Conservation (phyloP, 495 filamentous ascomycete genomes). For the Aspergillus egyptiacus region DNA sequence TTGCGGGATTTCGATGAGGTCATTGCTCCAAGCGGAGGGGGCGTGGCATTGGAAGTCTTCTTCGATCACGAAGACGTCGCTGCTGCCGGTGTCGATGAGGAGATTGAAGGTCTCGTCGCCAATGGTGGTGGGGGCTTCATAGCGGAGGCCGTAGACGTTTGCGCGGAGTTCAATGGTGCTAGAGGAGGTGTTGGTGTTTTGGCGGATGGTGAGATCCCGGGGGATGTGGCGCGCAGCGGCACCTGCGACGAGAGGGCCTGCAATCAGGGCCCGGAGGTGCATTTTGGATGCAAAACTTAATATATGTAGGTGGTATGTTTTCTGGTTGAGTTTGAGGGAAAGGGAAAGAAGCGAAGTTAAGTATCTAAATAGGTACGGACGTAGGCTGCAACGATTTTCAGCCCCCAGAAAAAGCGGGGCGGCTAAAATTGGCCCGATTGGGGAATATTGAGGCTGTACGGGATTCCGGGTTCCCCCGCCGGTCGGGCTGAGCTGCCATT, state of each 20-base stretch:
- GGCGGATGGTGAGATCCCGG: not conserved
- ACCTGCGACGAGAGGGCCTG: not conserved
- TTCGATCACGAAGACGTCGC: slow-evolving; percentile 54
- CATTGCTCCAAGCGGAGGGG: slow-evolving; percentile 17
- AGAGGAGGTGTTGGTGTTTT: not conserved
- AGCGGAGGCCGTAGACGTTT: slow-evolving; percentile 16
- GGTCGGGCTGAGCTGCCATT: too few relatives aligned
- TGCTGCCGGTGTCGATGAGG: slow-evolving; percentile 57
- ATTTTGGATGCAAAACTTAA: not conserved
- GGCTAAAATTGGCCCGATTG: not conserved
- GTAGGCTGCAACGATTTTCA: not conserved
- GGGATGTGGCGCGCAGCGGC: not conserved
- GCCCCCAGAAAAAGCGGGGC: not conserved
- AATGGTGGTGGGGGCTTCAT: slow-evolving; percentile 20
- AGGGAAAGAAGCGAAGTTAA: not conserved
- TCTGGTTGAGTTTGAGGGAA: not conserved
- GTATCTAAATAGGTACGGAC: not conserved
- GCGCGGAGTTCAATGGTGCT: not conserved
- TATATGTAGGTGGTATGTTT: too few relatives aligned
- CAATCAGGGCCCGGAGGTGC: not conserved
- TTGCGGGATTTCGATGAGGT: not conserved
- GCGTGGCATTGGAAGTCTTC: slow-evolving; percentile 44
- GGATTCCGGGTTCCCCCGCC: not conserved
- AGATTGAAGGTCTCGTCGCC: slow-evolving; percentile 37
- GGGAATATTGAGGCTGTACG: not conserved